A percentile compares a stretch with the other conserved stretches of the same genome.
Conservation (phyloP, 192 early-diverging fungal genomes). For the Gonapodya prolifera region DNA sequence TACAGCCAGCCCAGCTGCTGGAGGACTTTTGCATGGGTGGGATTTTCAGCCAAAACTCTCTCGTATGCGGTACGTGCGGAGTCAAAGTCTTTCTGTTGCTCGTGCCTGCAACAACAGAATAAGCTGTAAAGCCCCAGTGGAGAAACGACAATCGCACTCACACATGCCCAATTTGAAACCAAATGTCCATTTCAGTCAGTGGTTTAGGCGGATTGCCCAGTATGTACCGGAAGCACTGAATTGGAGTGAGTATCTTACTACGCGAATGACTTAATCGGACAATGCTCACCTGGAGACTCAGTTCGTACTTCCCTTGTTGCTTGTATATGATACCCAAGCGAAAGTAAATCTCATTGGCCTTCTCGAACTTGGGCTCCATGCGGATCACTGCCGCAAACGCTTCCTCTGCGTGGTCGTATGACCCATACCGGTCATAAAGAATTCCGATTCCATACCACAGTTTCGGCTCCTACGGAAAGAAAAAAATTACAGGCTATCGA, state of each 20-base stretch:
- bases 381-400: conserved; percentile 87
- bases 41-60: conserved; percentile 71
- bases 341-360: conserved; percentile 96
- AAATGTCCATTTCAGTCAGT: conserved; percentile 87
- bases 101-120: conserved; percentile 26
- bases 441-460: conserved; percentile 99
- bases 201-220: conserved; percentile 78
- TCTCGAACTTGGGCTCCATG: conserved; percentile 93
- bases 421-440: conserved; percentile 92
- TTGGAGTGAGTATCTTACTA: conserved; percentile 12
- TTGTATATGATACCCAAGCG: conserved; percentile 98
- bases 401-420: conserved; percentile 92
- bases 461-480: conserved; percentile 65
- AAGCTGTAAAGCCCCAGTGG: neutral
- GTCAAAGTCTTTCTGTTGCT: conserved; percentile 75
- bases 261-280: neutral
- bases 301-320: conserved; percentile 64
- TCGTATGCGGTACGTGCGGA: conserved; percentile 86
- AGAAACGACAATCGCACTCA: conserved; percentile 11
- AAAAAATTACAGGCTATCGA: neutral
- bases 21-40: conserved; percentile 86
- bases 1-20: conserved; percentile 97
- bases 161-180: conserved; percentile 97
- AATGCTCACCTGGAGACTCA: conserved; percentile 47
- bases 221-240: conserved; percentile 83